Evolutionary conservation across 116 monocot genomes (phyloP).

Genomic region (Dioscorea cayenensis): DNA sequence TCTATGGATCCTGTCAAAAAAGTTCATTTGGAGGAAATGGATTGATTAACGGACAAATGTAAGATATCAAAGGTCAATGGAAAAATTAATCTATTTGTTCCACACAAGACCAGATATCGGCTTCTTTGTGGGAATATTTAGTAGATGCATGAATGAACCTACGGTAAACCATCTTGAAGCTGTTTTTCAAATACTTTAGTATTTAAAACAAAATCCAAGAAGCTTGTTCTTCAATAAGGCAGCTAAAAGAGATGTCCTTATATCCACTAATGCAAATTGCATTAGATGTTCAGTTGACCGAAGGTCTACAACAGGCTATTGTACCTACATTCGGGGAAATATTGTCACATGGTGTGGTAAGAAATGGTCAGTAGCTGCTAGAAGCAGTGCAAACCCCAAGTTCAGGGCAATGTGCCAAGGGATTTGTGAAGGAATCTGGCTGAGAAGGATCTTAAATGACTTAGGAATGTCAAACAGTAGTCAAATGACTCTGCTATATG

Average conservation of each 20-base stretch:
- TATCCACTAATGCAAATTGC: background rate
- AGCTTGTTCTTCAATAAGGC: background rate
- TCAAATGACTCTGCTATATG: too few species aligned
- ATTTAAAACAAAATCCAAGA: background rate
- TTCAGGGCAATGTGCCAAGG: too few species aligned
- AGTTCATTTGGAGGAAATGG: background rate
- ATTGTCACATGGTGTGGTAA: background rate
- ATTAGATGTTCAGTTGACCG: background rate
- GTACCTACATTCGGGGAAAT: background rate
- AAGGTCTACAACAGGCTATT: background rate
- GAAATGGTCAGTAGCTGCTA: too few species aligned
- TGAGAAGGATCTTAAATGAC: too few species aligned
- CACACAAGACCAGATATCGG: background rate
- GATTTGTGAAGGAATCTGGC: too few species aligned
- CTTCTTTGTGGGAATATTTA: background rate
- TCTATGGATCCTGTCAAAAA: background rate
- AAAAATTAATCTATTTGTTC: background rate
- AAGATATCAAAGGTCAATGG: background rate
- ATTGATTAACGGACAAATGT: too few species aligned
- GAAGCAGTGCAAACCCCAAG: too few species aligned
- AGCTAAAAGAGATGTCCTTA: background rate
- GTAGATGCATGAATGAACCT: background rate
- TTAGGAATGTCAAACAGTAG: too few species aligned
- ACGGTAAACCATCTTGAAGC: background rate
- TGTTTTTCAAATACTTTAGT: background rate